These are phyloP conservation scores for Endoconidiophora polonica DNA, from an alignment of 2,329 filamentous ascomycete genomes.

Conservation along the genomic window DNA sequence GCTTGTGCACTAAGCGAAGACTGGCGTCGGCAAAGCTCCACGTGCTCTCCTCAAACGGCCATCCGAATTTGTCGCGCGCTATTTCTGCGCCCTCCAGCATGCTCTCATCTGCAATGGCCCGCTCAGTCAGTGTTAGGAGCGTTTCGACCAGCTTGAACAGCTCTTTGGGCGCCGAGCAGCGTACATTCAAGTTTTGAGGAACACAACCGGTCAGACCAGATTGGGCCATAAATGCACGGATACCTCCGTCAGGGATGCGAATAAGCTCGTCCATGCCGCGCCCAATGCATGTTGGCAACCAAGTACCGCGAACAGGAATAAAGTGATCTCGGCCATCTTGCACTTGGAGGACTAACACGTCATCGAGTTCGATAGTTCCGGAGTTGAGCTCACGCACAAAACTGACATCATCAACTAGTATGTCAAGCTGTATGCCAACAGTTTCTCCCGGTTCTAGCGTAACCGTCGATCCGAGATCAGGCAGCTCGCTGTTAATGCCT, in stretches of 20 bases:
- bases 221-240: slow-evolving; percentile 34
- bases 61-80: slow-evolving; percentile 35
- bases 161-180: slow-evolving; percentile 72
- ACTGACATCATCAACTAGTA: slow-evolving; percentile 45
- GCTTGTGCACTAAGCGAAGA: slow-evolving; percentile 16
- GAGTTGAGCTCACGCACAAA: slow-evolving; percentile 58
- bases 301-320: slow-evolving; percentile 59
- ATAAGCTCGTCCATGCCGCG: slow-evolving; percentile 80
- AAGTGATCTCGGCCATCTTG: slow-evolving; percentile 80
- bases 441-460: slow-evolving; percentile 76
- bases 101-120: slow-evolving; percentile 41
- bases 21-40: slow-evolving; percentile 18
- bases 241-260: slow-evolving; percentile 66
- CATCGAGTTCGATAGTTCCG: slow-evolving; percentile 50
- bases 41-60: slow-evolving; percentile 37
- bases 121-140: slow-evolving; percentile 42
- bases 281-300: slow-evolving; percentile 70
- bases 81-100: slow-evolving; percentile 40
- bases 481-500: slow-evolving; percentile 21
- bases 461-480: slow-evolving; percentile 31
- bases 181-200: slow-evolving; percentile 40
- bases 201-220: slow-evolving; percentile 30
- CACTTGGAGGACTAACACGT: slow-evolving; percentile 75
- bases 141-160: slow-evolving; percentile 78
- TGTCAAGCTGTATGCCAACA: slow-evolving; percentile 49